A percentile compares a stretch with the other conserved stretches of the same genome.
Conservation (phyloP, 2,329 filamentous ascomycete genomes). For the Phyllosticta paracitricarpa region DNA sequence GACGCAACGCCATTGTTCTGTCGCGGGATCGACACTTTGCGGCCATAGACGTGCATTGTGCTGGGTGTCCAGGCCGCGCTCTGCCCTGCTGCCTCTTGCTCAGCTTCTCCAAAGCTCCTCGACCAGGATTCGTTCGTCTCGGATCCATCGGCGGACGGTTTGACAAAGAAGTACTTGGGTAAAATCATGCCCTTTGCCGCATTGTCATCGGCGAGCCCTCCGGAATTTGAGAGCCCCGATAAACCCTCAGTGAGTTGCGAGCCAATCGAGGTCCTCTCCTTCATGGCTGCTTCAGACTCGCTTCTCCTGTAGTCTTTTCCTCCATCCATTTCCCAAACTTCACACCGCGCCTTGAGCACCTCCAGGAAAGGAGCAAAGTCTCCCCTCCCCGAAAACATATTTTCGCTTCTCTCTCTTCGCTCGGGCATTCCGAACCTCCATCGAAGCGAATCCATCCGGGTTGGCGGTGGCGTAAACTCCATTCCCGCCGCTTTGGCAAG, state of each 20-base stretch:
- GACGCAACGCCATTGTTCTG: slow-evolving; percentile 48
- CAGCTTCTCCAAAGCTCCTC: not conserved
- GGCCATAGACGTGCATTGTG: slow-evolving; percentile 50
- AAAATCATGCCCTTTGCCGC: slow-evolving; percentile 14
- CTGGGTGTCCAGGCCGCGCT: slow-evolving; percentile 32
- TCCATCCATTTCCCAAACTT: slow-evolving; percentile 77
- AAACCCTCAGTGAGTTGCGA: not conserved
- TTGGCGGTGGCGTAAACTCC: slow-evolving; percentile 51
- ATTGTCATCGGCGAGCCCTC: slow-evolving; percentile 9
- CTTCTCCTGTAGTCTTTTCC: slow-evolving; percentile 58
- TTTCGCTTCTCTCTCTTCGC: slow-evolving; percentile 22
- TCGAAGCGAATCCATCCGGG: slow-evolving; percentile 40
- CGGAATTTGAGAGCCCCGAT: not conserved
- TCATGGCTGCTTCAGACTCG: slow-evolving; percentile 4
- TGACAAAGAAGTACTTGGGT: slow-evolving; percentile 27
- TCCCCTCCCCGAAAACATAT: slow-evolving; percentile 35
- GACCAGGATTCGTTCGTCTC: slow-evolving; percentile 1
- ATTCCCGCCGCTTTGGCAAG: slow-evolving; percentile 64
- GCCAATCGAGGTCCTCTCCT: not conserved
- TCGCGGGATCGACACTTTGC: slow-evolving; percentile 49
- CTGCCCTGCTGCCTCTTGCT: not conserved
- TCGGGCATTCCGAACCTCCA: slow-evolving; percentile 35
- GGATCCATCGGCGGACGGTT: slow-evolving; percentile 17
- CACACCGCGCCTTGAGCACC: slow-evolving; percentile 65
- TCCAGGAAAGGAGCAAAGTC: slow-evolving; percentile 71